Evolutionary conservation across 108 stramenopile species (phyloP), one percentile per base, ranked within the genome.

Genomic region (Cyclotella kingstonii): DNA sequence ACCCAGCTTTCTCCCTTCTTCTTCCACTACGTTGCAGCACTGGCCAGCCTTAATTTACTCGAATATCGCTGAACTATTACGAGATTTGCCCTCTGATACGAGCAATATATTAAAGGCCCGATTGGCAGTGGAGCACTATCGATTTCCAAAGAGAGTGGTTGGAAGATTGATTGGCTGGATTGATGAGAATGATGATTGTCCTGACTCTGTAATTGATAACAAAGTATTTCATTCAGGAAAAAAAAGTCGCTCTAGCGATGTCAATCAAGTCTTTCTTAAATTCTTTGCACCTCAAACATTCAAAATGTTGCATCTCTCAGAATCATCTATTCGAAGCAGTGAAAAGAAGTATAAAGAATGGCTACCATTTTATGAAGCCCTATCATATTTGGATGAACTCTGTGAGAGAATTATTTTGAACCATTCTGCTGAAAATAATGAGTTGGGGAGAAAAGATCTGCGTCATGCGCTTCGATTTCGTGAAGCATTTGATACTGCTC

Each of bases 11-110:
- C 31, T 58, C 23, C 66, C 66, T 18, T 12, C 14, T 30, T 29
- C 58, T 12, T 22, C 36, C 48, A n/a, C 46, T 51, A 41, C 28
- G 15, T 15, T 60, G 38, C 33, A 51, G 17, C 36, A 51, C 14
- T 69, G 68, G 68, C 68, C 68, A 27, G 68, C 68, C 8, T 23
- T 69, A 21, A 9, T 69, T 15, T 69, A 69, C 36, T 15, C 25
- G 7, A 60, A 31, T 26, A 38, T 50, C 7, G 50, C 25, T 11
- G 59, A 69, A 51, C 19, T 60, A 9, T 15, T 69, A 11, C 58
- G 59, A 4, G 68, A 69, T 54, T 29, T 60, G 0, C 34, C 59
- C 25, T 33, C 41, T 30, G 7, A 11, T 12, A 22, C 15, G 23
- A 12, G 10, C 3, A 18, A 3, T 12, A 26, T 46, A 9, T 15